Evolutionary conservation across 345 rosid genomes (phyloP).

Genomic region (Populus deltoides): DNA sequence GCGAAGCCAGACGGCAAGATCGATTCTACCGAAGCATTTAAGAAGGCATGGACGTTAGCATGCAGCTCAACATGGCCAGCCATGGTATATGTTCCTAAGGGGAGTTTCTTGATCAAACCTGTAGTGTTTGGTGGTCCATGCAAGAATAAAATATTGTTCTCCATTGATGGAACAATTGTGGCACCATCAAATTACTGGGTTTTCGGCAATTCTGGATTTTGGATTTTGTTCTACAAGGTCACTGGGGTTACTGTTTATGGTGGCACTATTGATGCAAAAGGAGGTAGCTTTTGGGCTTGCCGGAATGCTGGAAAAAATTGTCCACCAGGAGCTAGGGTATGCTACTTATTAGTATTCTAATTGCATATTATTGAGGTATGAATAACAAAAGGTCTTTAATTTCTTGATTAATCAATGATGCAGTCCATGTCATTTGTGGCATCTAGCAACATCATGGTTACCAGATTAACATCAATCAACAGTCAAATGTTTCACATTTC

Average conservation of each 20-base stretch:
- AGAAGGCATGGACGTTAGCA: constrained; percentile 47
- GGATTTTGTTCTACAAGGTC: constrained; percentile 33
- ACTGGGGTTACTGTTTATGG: constrained; percentile 13
- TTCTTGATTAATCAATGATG: not conserved
- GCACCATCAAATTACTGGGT: constrained; percentile 26
- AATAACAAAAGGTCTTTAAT: too few species aligned
- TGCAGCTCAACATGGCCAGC: constrained; percentile 40
- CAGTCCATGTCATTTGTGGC: constrained; percentile 44
- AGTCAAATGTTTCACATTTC: constrained; percentile 37
- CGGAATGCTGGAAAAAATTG: constrained; percentile 19
- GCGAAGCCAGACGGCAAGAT: constrained; percentile 56
- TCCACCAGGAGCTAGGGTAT: constrained; percentile 29
- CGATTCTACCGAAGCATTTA: constrained; percentile 48
- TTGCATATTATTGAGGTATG: too few species aligned
- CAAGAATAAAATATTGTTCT: constrained; percentile 15
- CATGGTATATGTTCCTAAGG: constrained; percentile 44
- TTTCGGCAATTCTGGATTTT: constrained; percentile 27
- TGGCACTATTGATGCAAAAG: constrained; percentile 30
- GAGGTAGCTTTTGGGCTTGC: constrained; percentile 29
- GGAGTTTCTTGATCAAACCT: constrained; percentile 21
- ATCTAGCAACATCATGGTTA: constrained; percentile 28
- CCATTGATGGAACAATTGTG: constrained; percentile 25
- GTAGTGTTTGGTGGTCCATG: constrained; percentile 31
- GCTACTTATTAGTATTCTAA: not conserved
- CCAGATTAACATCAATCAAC: constrained; percentile 33